Evolutionary conservation across 257 asterid species (phyloP).

Genomic region (Jaltomata sinuosa): DNA sequence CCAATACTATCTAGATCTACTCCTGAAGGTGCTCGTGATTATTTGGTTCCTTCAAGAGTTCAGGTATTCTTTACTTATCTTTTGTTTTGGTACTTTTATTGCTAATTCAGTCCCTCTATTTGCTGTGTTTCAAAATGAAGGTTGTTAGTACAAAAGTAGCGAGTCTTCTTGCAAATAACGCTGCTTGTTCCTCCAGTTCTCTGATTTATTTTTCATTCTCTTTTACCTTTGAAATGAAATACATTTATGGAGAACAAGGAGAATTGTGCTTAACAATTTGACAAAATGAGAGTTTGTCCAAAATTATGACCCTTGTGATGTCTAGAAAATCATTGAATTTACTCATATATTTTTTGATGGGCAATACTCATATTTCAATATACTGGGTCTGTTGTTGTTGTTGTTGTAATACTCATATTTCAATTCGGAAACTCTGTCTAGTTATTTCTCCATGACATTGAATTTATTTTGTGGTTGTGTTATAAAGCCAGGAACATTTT

Average conservation of each 20-base stretch:
- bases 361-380: background rate
- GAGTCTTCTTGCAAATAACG: background rate
- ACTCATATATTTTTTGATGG: background rate
- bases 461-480: conserved; percentile 27
- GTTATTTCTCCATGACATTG: conserved; percentile 9
- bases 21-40: conserved; percentile 99
- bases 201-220: background rate
- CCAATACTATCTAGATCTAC: conserved; percentile 97
- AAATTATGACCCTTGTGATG: background rate
- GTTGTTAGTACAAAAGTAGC: background rate
- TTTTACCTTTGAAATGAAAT: background rate
- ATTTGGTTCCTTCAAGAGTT: conserved; percentile 95
- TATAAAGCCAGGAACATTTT: conserved; percentile 88
- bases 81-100: background rate
- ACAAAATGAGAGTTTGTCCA: background rate
- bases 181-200: background rate
- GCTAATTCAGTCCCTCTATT: background rate
- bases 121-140: background rate
- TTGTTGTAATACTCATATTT: background rate
- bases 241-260: background rate
- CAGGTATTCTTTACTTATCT: conserved; percentile 47
- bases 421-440: background rate
- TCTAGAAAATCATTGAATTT: background rate
- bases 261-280: background rate
- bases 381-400: no score